A percentile compares a stretch with the other conserved stretches of the same genome.
Conservation (phyloP, 306 rosid species). For the Hippophae rhamnoides region DNA sequence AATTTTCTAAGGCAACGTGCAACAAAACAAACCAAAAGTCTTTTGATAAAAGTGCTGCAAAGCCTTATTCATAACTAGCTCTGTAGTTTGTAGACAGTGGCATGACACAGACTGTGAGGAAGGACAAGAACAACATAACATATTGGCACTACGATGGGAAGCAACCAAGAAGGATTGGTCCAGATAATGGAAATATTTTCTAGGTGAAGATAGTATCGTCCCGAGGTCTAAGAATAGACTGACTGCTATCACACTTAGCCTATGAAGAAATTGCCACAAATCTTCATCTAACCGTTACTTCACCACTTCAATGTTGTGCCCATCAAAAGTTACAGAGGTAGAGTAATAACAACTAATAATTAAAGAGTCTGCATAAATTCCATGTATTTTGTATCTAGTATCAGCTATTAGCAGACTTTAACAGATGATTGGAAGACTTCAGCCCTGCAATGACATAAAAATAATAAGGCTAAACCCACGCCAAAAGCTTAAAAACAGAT, state of each 20-base stretch:
- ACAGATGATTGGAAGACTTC: constrained; percentile 37
- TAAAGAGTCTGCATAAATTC: constrained; percentile 34
- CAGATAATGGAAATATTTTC: constrained; percentile 25
- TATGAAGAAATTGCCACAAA: constrained; percentile 29
- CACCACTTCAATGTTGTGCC: constrained; percentile 34
- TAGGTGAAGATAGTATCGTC: constrained; percentile 20
- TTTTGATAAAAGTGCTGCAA: constrained; percentile 57
- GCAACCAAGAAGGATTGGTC: constrained; percentile 29
- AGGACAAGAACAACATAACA: constrained; percentile 46
- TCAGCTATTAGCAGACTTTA: constrained; percentile 45
- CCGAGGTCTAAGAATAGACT: constrained; percentile 33
- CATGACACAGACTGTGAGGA: constrained; percentile 28
- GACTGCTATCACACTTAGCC: constrained; percentile 47
- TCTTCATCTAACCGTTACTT: constrained; percentile 25
- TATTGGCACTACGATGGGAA: constrained; percentile 37
- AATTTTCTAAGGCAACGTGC: constrained; percentile 47
- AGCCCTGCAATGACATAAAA: constrained; percentile 44
- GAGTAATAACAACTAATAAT: constrained; percentile 27
- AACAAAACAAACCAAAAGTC: constrained; percentile 45
- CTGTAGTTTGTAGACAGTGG: constrained; percentile 30
- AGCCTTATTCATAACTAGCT: constrained; percentile 59
- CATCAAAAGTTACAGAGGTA: constrained; percentile 36
- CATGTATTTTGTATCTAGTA: constrained; percentile 30
- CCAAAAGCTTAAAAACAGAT: neutral
- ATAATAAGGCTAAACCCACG: constrained; percentile 1